These are phyloP conservation scores for Cladobotryum mycophilum DNA, from an alignment of 2,329 filamentous ascomycete species.

Conservation along the genomic window DNA sequence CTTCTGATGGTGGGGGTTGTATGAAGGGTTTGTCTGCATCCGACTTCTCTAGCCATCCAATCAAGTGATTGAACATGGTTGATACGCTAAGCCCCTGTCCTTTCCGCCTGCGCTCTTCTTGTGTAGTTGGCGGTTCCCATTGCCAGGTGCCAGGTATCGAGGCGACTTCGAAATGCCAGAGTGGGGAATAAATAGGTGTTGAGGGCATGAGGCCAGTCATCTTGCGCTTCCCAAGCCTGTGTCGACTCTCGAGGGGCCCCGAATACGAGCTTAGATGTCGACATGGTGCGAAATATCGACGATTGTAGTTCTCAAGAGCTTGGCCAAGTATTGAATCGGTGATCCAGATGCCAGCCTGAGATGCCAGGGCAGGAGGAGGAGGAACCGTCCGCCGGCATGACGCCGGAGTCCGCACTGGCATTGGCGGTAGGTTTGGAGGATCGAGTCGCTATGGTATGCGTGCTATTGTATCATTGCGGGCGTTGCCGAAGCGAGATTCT, in stretches of 20 bases:
- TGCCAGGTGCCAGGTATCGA: slow-evolving; percentile 42
- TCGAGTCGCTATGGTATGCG: not conserved
- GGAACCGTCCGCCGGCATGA: slow-evolving; percentile 20
- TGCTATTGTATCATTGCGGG: not conserved
- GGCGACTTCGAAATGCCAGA: slow-evolving; percentile 42
- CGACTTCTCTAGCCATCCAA: slow-evolving; percentile 23
- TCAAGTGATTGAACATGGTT: slow-evolving; percentile 21
- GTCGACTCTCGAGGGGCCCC: slow-evolving; percentile 50
- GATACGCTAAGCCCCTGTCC: slow-evolving; percentile 15
- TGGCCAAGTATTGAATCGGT: slow-evolving; percentile 27
- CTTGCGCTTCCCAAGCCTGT: slow-evolving; percentile 45
- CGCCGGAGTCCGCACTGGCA: slow-evolving; percentile 25
- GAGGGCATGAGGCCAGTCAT: slow-evolving; percentile 46
- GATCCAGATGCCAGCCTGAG: slow-evolving; percentile 24
- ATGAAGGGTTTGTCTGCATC: slow-evolving; percentile 18
- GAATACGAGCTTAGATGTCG: slow-evolving; percentile 38
- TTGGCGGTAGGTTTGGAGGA: slow-evolving; percentile 13
- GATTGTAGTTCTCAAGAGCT: slow-evolving; percentile 27
- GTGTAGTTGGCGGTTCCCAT: slow-evolving; percentile 44
- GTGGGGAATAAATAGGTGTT: slow-evolving; percentile 29
- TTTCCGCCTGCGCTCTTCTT: slow-evolving; percentile 21
- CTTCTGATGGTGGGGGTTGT: slow-evolving; percentile 7
- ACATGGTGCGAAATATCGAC: slow-evolving; percentile 13
- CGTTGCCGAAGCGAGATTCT: not conserved
- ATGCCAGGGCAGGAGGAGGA: slow-evolving; percentile 13